These are phyloP conservation scores for Ulota crispa DNA, from an alignment of 225 moss, liverwort and hornwort genomes.

Conservation along the genomic window DNA sequence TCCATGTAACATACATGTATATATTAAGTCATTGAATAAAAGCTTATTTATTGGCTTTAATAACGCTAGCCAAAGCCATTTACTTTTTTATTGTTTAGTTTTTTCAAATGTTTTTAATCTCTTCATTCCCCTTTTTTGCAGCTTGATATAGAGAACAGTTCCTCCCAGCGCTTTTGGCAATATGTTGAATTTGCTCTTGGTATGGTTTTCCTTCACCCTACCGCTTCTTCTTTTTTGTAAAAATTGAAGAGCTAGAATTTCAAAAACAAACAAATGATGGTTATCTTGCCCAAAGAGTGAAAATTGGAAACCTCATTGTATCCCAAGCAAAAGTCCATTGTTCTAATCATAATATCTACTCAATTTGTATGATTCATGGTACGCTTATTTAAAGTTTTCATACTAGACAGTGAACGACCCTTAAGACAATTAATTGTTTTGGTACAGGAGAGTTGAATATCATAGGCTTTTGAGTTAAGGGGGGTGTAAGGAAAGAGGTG, in stretches of 20 bases:
- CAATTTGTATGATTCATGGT: background rate
- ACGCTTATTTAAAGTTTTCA: too few species aligned
- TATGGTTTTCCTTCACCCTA: conserved; percentile 24
- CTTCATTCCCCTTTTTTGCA: conserved; percentile 32
- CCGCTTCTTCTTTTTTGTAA: background rate
- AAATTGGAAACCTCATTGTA: too few species aligned
- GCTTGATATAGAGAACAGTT: conserved; percentile 84
- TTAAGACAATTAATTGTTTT: background rate
- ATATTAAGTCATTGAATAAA: background rate
- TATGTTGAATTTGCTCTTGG: conserved; percentile 75
- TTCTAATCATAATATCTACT: too few species aligned
- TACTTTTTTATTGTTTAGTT: background rate
- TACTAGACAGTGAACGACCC: background rate
- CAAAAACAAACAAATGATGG: background rate
- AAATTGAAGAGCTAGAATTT: background rate
- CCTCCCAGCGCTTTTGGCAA: conserved; percentile 72
- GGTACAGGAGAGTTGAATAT: background rate
- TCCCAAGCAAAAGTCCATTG: background rate
- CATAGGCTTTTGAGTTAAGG: background rate
- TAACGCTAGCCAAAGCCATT: background rate
- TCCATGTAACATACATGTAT: too few species aligned
- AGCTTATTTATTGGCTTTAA: background rate
- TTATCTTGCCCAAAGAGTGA: background rate
- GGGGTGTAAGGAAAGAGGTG: too few species aligned
- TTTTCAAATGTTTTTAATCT: background rate